phyloP scores from a whole-genome alignment of 768 basidiomycete genomes.

The Termitomyces sp. region DNA sequence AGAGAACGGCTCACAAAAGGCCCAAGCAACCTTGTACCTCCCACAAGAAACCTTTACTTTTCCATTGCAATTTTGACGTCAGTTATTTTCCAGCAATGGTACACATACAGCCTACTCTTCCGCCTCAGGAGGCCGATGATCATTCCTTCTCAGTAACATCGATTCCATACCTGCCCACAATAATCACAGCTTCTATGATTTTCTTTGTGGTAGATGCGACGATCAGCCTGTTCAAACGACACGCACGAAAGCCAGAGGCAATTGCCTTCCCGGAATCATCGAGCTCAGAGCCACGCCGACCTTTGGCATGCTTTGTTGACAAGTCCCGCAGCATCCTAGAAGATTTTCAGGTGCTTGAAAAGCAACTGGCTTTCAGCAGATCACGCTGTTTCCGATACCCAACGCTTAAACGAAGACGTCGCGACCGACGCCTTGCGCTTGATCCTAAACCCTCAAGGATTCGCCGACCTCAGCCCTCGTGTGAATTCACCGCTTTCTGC shows the following conservation, averaged over 20 bases:
- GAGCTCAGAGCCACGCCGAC: background rate
- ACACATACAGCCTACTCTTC: constrained; percentile 12
- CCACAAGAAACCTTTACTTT: background rate
- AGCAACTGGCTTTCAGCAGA: constrained; percentile 11
- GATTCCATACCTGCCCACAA: constrained; percentile 23
- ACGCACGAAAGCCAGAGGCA: constrained; percentile 14
- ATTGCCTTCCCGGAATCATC: background rate
- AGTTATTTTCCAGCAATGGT: constrained; percentile 4
- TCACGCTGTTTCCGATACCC: background rate
- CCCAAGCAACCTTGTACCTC: constrained; percentile 3
- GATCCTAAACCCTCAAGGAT: background rate
- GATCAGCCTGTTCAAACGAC: constrained; percentile 16
- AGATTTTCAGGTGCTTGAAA: constrained; percentile 25
- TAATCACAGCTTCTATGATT: constrained; percentile 28
- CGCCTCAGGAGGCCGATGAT: constrained; percentile 9
- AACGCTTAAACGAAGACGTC: background rate
- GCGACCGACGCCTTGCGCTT: background rate
- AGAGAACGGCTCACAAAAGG: constrained; percentile 4
- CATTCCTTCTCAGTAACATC: constrained; percentile 8
- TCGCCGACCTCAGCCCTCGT: constrained; percentile 4
- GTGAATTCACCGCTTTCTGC: constrained; percentile 33
- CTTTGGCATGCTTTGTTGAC: constrained; percentile 15
- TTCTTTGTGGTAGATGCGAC: constrained; percentile 29
- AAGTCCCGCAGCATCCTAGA: constrained; percentile 22
- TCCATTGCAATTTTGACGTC: background rate